These are phyloP conservation scores for Circinella minor DNA, from an alignment of 371 early-diverging fungal species.

Conservation along the genomic window DNA sequence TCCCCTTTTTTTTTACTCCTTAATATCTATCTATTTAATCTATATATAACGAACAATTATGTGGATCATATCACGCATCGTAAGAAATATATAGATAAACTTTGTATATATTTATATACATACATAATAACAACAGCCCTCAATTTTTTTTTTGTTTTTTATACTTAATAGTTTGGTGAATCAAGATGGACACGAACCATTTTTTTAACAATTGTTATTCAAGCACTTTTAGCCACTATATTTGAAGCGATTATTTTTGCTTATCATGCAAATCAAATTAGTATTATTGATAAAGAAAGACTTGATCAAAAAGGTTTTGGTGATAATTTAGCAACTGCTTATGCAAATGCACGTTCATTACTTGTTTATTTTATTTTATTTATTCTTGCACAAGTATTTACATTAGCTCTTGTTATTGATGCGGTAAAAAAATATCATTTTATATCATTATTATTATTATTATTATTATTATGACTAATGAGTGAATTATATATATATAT, in stretches of 20 bases:
- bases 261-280: conserved; percentile 41
- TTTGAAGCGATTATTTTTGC: conserved; percentile 52
- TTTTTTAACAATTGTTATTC: conserved; percentile 40
- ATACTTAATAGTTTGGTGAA: conserved; percentile 48
- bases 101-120: too few relatives aligned
- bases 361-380: conserved; percentile 53
- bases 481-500: background rate
- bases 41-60: conserved; percentile 18
- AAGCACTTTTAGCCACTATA: conserved; percentile 44
- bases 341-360: conserved; percentile 52
- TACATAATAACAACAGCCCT: too few relatives aligned
- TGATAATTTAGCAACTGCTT: conserved; percentile 24
- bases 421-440: conserved; percentile 40
- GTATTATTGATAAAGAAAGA: conserved; percentile 41
- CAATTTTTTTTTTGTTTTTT: too few relatives aligned
- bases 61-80: conserved; percentile 50
- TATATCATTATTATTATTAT: too few relatives aligned
- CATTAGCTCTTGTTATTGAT: conserved; percentile 49
- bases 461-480: too few relatives aligned
- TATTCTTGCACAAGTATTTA: conserved; percentile 53
- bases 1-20: background rate
- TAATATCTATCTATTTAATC: background rate
- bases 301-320: conserved; percentile 28
- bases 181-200: conserved; percentile 57
- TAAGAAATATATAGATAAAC: conserved; percentile 25